Conservation (phyloP, 345 rosid species). For the Brassica nigra region DNA sequence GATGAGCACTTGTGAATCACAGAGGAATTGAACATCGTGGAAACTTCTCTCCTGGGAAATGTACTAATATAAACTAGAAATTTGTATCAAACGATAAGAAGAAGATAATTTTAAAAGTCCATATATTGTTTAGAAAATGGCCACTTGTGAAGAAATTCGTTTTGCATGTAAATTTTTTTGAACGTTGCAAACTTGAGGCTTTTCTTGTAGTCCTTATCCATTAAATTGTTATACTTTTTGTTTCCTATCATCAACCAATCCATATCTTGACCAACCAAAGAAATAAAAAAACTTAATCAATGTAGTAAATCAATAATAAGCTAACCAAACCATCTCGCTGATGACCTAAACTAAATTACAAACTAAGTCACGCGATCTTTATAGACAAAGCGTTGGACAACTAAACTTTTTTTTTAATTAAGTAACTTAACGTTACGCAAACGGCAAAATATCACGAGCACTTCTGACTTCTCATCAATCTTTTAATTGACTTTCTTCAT, state of each 20-base stretch:
- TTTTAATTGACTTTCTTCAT: background rate
- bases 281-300: background rate
- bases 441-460: background rate
- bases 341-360: background rate
- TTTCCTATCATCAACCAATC: background rate
- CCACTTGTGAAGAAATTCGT: too few relatives aligned
- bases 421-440: background rate
- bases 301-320: background rate
- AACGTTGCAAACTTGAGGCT: background rate
- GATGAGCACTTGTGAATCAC: background rate
- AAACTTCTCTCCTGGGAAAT: too few relatives aligned
- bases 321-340: background rate
- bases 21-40: too few relatives aligned
- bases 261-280: background rate
- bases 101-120: too few relatives aligned
- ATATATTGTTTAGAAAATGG: too few relatives aligned
- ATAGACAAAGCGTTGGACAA: conserved; percentile 9
- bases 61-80: too few relatives aligned
- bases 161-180: background rate
- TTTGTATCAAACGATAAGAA: too few relatives aligned
- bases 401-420: background rate
- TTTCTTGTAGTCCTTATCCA: background rate
- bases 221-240: background rate
- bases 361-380: background rate
- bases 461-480: background rate